These are phyloP conservation scores for Maudiozyma saulgeensis DNA, from an alignment of 805 yeast genomes.

Conservation along the genomic window DNA sequence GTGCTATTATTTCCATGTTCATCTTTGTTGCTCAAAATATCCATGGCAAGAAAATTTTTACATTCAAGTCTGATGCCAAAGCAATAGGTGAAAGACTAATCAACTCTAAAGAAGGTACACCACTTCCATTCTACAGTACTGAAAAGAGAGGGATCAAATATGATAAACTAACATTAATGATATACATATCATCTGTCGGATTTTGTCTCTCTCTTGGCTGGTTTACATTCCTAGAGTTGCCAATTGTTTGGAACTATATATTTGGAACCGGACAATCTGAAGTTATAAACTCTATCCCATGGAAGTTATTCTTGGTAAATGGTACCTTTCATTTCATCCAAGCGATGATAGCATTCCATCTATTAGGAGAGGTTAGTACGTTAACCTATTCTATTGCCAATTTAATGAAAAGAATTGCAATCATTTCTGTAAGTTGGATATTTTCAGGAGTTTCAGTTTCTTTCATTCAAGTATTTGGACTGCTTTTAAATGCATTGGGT, in stretches of 20 bases:
- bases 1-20: conserved; percentile 57
- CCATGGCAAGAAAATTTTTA: conserved; percentile 74
- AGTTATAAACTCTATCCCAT: conserved; percentile 31
- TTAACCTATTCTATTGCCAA: conserved; percentile 81
- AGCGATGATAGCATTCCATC: conserved; percentile 70
- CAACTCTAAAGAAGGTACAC: conserved; percentile 9
- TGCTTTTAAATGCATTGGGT: conserved; percentile 44
- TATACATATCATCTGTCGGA: conserved; percentile 72
- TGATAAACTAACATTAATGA: conserved; percentile 71
- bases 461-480: conserved; percentile 39
- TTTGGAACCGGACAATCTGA: conserved; percentile 13
- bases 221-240: conserved; percentile 56
- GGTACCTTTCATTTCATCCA: conserved; percentile 75
- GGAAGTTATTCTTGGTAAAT: conserved; percentile 47
- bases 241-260: conserved; percentile 19
- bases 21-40: conserved; percentile 81
- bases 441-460: conserved; percentile 45
- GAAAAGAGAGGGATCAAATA: conserved; percentile 35
- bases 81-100: background rate
- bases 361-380: conserved; percentile 73
- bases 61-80: conserved; percentile 28
- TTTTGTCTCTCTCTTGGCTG: conserved; percentile 62
- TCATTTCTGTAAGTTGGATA: conserved; percentile 68
- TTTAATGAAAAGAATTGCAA: conserved; percentile 78
- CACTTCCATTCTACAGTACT: conserved; percentile 12